Conservation (phyloP, 345 rosid genomes). For the Camelina laxa region DNA sequence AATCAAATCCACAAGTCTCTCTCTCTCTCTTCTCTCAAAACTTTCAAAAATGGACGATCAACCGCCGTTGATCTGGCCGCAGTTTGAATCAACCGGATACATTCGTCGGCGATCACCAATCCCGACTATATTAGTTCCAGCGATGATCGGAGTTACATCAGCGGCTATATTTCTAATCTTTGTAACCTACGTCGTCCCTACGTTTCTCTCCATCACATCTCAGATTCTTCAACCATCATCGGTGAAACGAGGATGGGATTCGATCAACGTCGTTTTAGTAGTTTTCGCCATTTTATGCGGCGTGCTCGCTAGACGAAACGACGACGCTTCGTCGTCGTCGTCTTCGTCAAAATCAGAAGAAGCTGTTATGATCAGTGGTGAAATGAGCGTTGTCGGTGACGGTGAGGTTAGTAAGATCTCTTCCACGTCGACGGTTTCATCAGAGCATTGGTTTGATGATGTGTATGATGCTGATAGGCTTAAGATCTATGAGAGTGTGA, state of each 20-base stretch:
- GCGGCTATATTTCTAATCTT: slow-evolving; percentile 55
- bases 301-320: slow-evolving; percentile 61
- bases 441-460: slow-evolving; percentile 57
- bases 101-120: slow-evolving; percentile 48
- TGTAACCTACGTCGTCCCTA: slow-evolving; percentile 51
- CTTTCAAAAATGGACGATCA: slow-evolving; percentile 47
- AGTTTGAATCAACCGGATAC: slow-evolving; percentile 45
- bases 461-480: slow-evolving; percentile 39
- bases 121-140: slow-evolving; percentile 47
- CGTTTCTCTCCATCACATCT: slow-evolving; percentile 51
- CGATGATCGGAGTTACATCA: slow-evolving; percentile 53
- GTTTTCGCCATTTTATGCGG: slow-evolving; percentile 78
- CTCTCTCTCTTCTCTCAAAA: slow-evolving; percentile 5
- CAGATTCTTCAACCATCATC: slow-evolving; percentile 51
- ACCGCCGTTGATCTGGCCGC: slow-evolving; percentile 58
- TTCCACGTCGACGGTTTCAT: slow-evolving; percentile 19
- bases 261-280: slow-evolving; percentile 62
- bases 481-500: slow-evolving; percentile 44
- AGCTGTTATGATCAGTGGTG: neutral
- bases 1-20: slow-evolving; percentile 24
- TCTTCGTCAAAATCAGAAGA: slow-evolving; percentile 1
- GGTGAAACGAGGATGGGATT: slow-evolving; percentile 72
- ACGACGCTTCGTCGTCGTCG: slow-evolving; percentile 41
- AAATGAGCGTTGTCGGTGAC: slow-evolving; percentile 21
- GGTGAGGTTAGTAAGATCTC: slow-evolving; percentile 22